Evolutionary conservation across 2,329 filamentous ascomycete species (phyloP).

Genomic region (Phialemonium atrogriseum): DNA sequence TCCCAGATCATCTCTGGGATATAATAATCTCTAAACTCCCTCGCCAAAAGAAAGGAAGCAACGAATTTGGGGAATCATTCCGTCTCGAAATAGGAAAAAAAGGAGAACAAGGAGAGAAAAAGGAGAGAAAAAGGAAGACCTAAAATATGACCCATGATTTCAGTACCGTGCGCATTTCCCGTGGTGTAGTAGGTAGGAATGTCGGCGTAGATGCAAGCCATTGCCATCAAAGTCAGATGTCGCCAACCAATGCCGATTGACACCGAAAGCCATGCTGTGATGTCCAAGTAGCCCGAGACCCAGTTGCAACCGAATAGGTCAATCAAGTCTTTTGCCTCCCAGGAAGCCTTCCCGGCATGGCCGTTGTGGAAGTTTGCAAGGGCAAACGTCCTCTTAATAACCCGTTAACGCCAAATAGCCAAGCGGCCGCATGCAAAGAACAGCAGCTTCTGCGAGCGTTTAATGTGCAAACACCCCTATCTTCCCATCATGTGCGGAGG

Average conservation of each 20-base stretch:
- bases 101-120: no score
- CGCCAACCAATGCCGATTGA: constrained; percentile 4
- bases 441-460: background rate
- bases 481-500: constrained; percentile 20
- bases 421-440: background rate
- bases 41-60: constrained; percentile 8
- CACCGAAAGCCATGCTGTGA: constrained; percentile 6
- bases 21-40: constrained; percentile 10
- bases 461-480: constrained; percentile 3
- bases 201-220: constrained; percentile 17
- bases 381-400: no score
- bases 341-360: no score
- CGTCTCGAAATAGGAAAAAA: no score
- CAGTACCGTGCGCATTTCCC: constrained; percentile 10
- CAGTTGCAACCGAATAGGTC: no score
- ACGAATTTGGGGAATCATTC: constrained; percentile 10
- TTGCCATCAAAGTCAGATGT: constrained; percentile 10
- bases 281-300: constrained; percentile 7
- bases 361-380: no score
- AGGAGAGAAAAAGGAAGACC: no score
- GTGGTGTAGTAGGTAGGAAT: constrained; percentile 10
- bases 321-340: no score
- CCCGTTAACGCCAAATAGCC: no score
- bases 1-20: no score
- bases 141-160: constrained; percentile 7